phyloP scores from a whole-genome alignment of 768 basidiomycete genomes.

The Calocera viscosa region DNA sequence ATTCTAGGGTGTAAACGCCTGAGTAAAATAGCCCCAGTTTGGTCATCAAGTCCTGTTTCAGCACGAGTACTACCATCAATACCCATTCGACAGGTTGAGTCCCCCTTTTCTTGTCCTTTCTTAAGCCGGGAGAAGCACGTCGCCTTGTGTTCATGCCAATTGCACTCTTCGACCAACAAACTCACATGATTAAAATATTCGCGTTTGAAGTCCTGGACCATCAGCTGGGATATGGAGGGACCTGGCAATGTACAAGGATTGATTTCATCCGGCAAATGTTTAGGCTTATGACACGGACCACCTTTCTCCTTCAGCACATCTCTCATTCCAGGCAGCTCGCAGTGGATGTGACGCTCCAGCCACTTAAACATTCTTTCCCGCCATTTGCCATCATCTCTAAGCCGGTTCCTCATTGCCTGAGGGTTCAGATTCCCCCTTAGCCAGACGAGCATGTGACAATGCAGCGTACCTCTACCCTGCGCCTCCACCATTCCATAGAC shows the following conservation, averaged over 20 bases:
- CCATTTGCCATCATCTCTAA: slow-evolving; percentile 18
- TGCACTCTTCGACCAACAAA: neutral
- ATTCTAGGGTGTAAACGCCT: slow-evolving; percentile 31
- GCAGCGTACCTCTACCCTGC: slow-evolving; percentile 31
- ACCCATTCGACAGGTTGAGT: neutral
- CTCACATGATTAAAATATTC: neutral
- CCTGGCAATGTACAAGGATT: neutral
- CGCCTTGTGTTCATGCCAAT: neutral
- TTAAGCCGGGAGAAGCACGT: neutral
- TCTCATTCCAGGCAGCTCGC: slow-evolving; percentile 18
- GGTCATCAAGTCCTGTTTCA: slow-evolving; percentile 19
- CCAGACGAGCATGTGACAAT: slow-evolving; percentile 36
- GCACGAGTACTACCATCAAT: slow-evolving; percentile 10
- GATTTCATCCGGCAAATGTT: neutral
- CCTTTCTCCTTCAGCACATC: neutral
- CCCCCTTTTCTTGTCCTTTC: neutral
- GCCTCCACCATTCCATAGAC: slow-evolving; percentile 35
- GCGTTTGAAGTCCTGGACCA: neutral
- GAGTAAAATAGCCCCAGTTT: slow-evolving; percentile 19
- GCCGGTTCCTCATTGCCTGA: slow-evolving; percentile 19
- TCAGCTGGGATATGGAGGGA: neutral
- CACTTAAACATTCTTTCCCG: slow-evolving; percentile 16
- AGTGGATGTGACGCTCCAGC: slow-evolving; percentile 24
- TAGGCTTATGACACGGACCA: neutral
- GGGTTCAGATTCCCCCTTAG: slow-evolving; percentile 27